phyloP scores from a whole-genome alignment of 2,329 filamentous ascomycete genomes.

The Chaetomium sp. region DNA sequence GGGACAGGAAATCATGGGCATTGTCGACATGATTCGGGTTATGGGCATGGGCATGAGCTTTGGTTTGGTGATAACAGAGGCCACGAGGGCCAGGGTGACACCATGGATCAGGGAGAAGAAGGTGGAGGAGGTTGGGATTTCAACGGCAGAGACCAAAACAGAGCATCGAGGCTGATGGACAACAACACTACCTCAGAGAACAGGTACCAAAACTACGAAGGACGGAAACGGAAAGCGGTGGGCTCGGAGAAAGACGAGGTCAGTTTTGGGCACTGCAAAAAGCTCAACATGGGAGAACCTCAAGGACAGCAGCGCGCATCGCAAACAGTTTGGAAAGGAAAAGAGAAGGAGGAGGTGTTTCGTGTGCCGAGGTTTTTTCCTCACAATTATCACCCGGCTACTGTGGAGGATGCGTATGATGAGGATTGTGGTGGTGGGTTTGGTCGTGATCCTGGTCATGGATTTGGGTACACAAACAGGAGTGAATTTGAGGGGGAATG shows the following conservation, averaged over 20 bases:
- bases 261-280: neutral
- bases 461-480: neutral
- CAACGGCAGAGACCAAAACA: neutral
- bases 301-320: neutral
- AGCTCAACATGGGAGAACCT: neutral
- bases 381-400: neutral
- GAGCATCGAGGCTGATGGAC: neutral
- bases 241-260: neutral
- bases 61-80: no score
- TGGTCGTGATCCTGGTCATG: no score
- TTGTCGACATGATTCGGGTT: no score
- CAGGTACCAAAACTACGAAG: neutral
- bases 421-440: neutral
- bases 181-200: neutral
- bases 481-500: slow-evolving; percentile 1
- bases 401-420: slow-evolving; percentile 5
- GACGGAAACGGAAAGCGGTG: neutral
- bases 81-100: no score
- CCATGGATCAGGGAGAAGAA: neutral
- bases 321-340: neutral
- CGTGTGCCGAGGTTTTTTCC: neutral
- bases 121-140: neutral
- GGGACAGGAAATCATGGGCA: no score
- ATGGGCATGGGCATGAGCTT: no score
- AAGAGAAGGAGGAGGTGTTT: neutral